Percentiles rank a stretch among this genome's conserved stretches.
These are phyloP conservation scores for Ustilago tritici DNA, from an alignment of 1,284 basidiomycete species.

Conservation along the genomic window DNA sequence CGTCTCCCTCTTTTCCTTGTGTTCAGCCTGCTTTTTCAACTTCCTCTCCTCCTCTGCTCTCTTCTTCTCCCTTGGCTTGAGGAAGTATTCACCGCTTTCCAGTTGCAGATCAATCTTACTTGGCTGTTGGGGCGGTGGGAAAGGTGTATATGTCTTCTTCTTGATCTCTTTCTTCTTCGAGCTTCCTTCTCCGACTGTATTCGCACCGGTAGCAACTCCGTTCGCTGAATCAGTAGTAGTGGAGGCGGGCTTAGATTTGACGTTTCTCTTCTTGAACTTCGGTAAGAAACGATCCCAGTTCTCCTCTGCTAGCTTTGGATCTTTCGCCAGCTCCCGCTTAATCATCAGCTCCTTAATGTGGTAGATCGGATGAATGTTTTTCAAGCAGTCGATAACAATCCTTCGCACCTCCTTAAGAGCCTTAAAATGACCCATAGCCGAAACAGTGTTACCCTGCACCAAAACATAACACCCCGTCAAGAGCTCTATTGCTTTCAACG, in stretches of 20 bases:
- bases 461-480: conserved; percentile 96
- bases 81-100: conserved; percentile 83
- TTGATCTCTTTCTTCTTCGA: conserved; percentile 68
- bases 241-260: conserved; percentile 76
- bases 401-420: conserved; percentile 93
- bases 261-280: conserved; percentile 90
- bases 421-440: conserved; percentile 96
- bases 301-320: conserved; percentile 92
- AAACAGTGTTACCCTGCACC: conserved; percentile 97
- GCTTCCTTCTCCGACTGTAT: not conserved
- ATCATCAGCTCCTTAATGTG: conserved; percentile 99
- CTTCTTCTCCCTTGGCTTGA: conserved; percentile 77
- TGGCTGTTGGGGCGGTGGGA: conserved; percentile 93
- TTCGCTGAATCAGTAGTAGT: not conserved
- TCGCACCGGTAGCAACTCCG: not conserved
- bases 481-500: conserved; percentile 98
- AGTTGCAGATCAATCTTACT: conserved; percentile 95
- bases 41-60: conserved; percentile 68
- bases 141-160: conserved; percentile 98
- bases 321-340: conserved; percentile 95
- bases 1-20: conserved; percentile 49
- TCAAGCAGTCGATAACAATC: conserved; percentile 98
- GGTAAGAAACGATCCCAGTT: conserved; percentile 98
- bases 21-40: conserved; percentile 53
- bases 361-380: conserved; percentile 99